These are phyloP conservation scores for Phlebiopsis flavidoalba DNA, from an alignment of 768 basidiomycete genomes.

Conservation along the genomic window DNA sequence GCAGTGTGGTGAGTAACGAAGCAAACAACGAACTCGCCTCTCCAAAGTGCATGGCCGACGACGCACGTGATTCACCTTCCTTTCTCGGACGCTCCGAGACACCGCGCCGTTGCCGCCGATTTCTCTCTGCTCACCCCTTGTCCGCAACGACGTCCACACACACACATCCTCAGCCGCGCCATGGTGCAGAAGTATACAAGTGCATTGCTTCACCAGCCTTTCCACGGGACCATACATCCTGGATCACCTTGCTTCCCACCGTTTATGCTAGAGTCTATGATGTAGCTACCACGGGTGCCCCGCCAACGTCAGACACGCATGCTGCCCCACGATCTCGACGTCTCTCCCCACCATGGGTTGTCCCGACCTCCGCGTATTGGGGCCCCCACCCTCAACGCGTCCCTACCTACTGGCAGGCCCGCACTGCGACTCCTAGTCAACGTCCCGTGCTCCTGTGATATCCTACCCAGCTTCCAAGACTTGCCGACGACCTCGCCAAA, in stretches of 20 bases:
- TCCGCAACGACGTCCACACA: neutral
- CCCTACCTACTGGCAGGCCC: conserved; percentile 17
- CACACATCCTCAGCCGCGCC: neutral
- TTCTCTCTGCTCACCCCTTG: neutral
- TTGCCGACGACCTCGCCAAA: conserved; percentile 70
- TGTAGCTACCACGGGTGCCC: conserved; percentile 80
- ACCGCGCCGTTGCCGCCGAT: neutral
- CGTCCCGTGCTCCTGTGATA: conserved; percentile 79
- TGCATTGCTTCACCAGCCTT: conserved; percentile 60
- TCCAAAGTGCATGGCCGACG: neutral
- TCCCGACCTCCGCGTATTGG: too few relatives aligned
- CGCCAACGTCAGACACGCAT: conserved; percentile 81
- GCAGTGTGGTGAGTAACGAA: conserved; percentile 3
- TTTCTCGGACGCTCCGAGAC: neutral
- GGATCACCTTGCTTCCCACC: conserved; percentile 46
- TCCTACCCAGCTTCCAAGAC: conserved; percentile 57
- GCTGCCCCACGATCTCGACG: conserved; percentile 76
- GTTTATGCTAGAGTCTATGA: conserved; percentile 61
- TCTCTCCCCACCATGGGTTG: too few relatives aligned
- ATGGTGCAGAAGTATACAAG: neutral
- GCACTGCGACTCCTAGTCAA: conserved; percentile 30
- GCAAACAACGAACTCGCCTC: neutral
- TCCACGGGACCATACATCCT: conserved; percentile 88
- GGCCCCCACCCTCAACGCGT: conserved; percentile 10
- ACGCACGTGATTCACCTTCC: neutral